Conservation (phyloP, 2,329 filamentous ascomycete genomes). For the Colletotrichum destructivum region DNA sequence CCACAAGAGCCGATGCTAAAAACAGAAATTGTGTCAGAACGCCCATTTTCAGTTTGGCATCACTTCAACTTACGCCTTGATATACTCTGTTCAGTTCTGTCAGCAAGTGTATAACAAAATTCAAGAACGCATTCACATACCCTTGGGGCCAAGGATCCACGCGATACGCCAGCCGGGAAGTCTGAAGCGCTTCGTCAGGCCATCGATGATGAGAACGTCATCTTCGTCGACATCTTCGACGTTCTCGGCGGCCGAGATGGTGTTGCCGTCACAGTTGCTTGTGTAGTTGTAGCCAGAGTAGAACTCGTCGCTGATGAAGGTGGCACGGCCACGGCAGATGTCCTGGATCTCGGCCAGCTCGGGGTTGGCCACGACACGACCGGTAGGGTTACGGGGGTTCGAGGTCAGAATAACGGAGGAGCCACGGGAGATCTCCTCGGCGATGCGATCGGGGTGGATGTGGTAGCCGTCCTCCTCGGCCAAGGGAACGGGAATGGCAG, state of each 20-base stretch:
- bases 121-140: conserved; percentile 47
- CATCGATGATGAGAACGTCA: conserved; percentile 94
- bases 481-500: conserved; percentile 88
- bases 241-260: conserved; percentile 91
- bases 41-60: background rate
- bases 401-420: conserved; percentile 93
- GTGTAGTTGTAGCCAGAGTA: conserved; percentile 98
- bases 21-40: background rate
- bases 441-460: conserved; percentile 93
- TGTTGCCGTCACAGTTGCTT: conserved; percentile 88
- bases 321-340: conserved; percentile 90
- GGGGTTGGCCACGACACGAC: conserved; percentile 86
- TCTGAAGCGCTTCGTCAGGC: conserved; percentile 95
- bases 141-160: conserved; percentile 94
- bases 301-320: conserved; percentile 96
- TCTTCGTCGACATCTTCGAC: conserved; percentile 91
- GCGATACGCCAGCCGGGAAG: conserved; percentile 97
- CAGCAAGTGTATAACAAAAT: conserved; percentile 5
- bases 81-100: conserved; percentile 75
- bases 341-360: conserved; percentile 93
- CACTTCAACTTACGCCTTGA: conserved; percentile 75
- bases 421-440: conserved; percentile 89
- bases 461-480: conserved; percentile 90
- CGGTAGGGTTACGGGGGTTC: conserved; percentile 95
- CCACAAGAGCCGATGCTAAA: conserved; percentile 86